phyloP scores from a whole-genome alignment of 768 basidiomycete species.

The Leccinum subgranulosum region DNA sequence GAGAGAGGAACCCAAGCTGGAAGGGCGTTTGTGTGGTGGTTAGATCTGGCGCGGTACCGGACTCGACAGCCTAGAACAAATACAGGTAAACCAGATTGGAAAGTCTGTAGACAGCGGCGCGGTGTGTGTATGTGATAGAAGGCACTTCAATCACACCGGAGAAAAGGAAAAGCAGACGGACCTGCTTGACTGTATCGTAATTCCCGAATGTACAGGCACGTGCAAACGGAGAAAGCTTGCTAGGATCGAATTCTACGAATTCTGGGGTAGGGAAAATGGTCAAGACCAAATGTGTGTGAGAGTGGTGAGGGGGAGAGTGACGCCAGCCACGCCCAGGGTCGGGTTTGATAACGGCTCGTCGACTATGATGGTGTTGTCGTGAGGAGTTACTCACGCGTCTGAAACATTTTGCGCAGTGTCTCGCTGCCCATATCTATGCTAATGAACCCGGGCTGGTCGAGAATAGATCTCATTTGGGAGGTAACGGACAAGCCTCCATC shows the following conservation, averaged over 20 bases:
- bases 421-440: constrained; percentile 23
- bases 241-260: constrained; percentile 15
- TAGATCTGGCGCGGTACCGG: constrained; percentile 37
- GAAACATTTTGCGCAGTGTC: constrained; percentile 29
- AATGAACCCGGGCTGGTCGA: constrained; percentile 26
- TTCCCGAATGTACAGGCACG: constrained; percentile 25
- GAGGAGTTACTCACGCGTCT: constrained; percentile 18
- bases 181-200: constrained; percentile 19
- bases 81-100: not conserved
- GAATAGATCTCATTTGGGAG: constrained; percentile 26
- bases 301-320: not conserved
- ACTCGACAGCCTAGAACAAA: constrained; percentile 18
- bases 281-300: not conserved
- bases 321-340: not conserved
- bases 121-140: not conserved
- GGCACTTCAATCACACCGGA: not conserved
- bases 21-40: constrained; percentile 41
- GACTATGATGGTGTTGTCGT: not conserved
- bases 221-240: constrained; percentile 22
- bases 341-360: not conserved
- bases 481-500: constrained; percentile 27
- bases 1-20: constrained; percentile 40
- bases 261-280: constrained; percentile 10
- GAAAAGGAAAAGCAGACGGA: constrained; percentile 2
- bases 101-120: not conserved